phyloP scores from a whole-genome alignment of 768 basidiomycete genomes.

The Auriscalpium microsporum region DNA sequence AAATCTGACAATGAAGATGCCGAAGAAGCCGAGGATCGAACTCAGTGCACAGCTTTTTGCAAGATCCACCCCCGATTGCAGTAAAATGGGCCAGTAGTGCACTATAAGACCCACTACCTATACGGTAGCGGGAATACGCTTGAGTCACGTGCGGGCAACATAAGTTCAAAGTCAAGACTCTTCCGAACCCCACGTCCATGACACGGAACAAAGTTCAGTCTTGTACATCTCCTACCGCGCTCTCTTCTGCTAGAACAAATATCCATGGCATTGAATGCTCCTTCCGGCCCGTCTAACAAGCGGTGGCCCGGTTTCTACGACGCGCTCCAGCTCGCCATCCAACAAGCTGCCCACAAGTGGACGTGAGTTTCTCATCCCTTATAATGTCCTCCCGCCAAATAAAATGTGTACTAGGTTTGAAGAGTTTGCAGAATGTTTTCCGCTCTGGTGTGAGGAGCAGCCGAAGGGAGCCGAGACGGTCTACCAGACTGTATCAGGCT shows the following conservation, averaged over 20 bases:
- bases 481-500: constrained; percentile 54
- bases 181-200: too few relatives aligned
- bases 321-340: constrained; percentile 44
- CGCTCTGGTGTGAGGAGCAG: constrained; percentile 29
- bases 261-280: constrained; percentile 20
- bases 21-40: too few relatives aligned
- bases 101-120: too few relatives aligned
- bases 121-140: too few relatives aligned
- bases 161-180: too few relatives aligned
- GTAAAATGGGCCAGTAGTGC: too few relatives aligned
- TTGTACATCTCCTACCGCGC: too few relatives aligned
- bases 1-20: too few relatives aligned
- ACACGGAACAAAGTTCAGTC: too few relatives aligned
- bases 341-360: constrained; percentile 44
- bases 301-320: constrained; percentile 45
- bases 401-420: constrained; percentile 29
- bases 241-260: not conserved
- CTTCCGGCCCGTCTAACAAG: constrained; percentile 25
- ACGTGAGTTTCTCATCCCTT: constrained; percentile 29
- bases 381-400: not conserved
- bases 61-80: too few relatives aligned
- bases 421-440: constrained; percentile 35
- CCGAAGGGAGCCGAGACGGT: constrained; percentile 25
- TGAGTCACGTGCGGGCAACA: too few relatives aligned
- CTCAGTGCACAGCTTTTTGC: too few relatives aligned